phyloP scores from a whole-genome alignment of 1,284 basidiomycete genomes.

The Rhodotorula sp. region DNA sequence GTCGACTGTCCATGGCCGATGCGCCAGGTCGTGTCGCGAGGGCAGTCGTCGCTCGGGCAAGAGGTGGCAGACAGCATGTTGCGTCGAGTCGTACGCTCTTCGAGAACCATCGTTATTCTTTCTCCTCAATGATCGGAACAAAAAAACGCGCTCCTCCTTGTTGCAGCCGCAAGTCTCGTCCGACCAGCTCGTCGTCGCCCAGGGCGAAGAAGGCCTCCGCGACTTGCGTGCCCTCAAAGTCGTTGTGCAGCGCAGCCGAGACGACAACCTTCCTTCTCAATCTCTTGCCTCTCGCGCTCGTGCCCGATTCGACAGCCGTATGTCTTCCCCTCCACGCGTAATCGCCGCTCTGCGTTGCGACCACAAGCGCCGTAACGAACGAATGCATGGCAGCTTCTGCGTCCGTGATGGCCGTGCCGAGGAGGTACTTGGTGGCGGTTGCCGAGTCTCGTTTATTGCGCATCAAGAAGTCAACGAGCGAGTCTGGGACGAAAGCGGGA shows the following conservation, averaged over 20 bases:
- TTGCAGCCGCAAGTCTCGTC: not conserved
- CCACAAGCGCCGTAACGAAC: constrained; percentile 39
- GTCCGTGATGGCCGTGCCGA: constrained; percentile 36
- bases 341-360: constrained; percentile 40
- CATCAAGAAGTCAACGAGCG: constrained; percentile 41
- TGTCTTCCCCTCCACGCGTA: constrained; percentile 22
- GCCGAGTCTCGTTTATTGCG: constrained; percentile 42
- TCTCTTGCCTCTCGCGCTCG: not conserved
- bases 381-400: constrained; percentile 43
- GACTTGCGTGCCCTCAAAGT: constrained; percentile 41
- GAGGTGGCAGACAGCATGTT: constrained; percentile 25
- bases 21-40: not conserved
- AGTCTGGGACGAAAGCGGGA: constrained; percentile 21
- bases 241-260: constrained; percentile 39
- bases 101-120: not conserved
- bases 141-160: not conserved
- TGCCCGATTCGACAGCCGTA: not conserved
- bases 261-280: constrained; percentile 34
- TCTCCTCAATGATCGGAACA: not conserved
- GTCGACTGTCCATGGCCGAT: not conserved
- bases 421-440: constrained; percentile 39
- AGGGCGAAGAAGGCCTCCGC: constrained; percentile 28
- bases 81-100: not conserved
- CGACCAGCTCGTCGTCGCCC: not conserved
- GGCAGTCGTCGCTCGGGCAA: constrained; percentile 4